phyloP scores from a whole-genome alignment of 2,329 filamentous ascomycete genomes.

The Rosellinia necatrix region DNA sequence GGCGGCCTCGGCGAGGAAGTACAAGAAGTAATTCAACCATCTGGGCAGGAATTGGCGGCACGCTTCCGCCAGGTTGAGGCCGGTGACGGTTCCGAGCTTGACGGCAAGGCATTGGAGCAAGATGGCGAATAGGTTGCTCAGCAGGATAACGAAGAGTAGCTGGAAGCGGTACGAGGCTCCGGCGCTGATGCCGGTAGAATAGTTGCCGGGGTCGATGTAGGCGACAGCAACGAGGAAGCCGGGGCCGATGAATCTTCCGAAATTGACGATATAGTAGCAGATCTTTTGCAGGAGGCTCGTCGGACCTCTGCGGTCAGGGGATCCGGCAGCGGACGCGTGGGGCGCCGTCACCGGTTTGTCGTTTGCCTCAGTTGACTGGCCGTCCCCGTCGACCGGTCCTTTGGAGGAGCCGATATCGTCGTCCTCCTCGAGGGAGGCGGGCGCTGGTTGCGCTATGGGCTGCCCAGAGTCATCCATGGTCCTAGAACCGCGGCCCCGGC shows the following conservation, averaged over 20 bases:
- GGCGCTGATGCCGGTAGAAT: conserved; percentile 71
- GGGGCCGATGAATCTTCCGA: conserved; percentile 65
- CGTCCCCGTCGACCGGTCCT: conserved; percentile 32
- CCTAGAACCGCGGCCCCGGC: conserved; percentile 31
- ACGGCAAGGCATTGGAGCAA: conserved; percentile 70
- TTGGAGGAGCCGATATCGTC: conserved; percentile 2
- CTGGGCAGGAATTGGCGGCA: conserved; percentile 67
- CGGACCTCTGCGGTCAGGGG: conserved; percentile 18
- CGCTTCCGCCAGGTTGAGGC: conserved; percentile 68
- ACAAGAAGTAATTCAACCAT: conserved; percentile 68
- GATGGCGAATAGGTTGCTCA: conserved; percentile 73
- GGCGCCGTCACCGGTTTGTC: conserved; percentile 17
- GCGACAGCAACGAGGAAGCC: conserved; percentile 68
- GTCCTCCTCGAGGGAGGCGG: conserved; percentile 30
- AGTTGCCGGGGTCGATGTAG: conserved; percentile 69
- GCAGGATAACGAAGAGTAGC: conserved; percentile 69
- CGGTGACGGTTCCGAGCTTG: conserved; percentile 71
- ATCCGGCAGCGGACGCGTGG: background rate
- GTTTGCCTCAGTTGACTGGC: conserved; percentile 32
- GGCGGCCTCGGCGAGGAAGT: conserved; percentile 66
- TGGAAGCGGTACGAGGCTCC: conserved; percentile 68
- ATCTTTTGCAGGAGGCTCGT: conserved; percentile 27
- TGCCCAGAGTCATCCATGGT: conserved; percentile 38
- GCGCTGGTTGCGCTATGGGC: conserved; percentile 29
- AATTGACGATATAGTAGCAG: conserved; percentile 48